Percentiles rank a stretch among this genome's conserved stretches.
These are phyloP conservation scores for Calcarisporium arbuscula DNA, from an alignment of 2,329 filamentous ascomycete species.

Conservation along the genomic window DNA sequence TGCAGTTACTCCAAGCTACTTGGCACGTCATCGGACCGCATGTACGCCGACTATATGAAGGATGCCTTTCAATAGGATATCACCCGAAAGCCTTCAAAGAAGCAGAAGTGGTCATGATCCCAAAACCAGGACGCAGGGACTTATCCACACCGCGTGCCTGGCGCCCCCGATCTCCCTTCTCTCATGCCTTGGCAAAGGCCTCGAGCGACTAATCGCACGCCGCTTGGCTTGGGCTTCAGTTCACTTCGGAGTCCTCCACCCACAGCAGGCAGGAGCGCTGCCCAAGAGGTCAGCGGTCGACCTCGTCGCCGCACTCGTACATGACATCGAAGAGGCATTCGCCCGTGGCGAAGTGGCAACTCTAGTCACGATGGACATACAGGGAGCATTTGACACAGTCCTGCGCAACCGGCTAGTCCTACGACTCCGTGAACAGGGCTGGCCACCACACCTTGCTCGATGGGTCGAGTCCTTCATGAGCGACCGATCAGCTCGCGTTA, in stretches of 20 bases:
- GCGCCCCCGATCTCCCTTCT: constrained; percentile 19
- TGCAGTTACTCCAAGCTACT: not conserved
- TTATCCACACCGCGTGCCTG: constrained; percentile 12
- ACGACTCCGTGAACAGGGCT: constrained; percentile 11
- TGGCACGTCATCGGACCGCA: constrained; percentile 3
- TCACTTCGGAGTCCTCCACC: no score
- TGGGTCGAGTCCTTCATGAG: constrained; percentile 12
- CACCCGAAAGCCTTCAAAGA: constrained; percentile 14
- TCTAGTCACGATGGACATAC: constrained; percentile 11
- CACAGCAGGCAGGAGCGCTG: constrained; percentile 16
- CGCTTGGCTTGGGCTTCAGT: no score
- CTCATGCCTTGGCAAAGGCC: constrained; percentile 19
- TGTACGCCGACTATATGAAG: constrained; percentile 11
- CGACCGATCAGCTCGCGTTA: not conserved
- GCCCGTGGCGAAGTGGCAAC: constrained; percentile 7
- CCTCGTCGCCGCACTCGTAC: constrained; percentile 12
- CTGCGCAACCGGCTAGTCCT: constrained; percentile 13
- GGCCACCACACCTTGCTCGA: constrained; percentile 7
- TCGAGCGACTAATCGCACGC: constrained; percentile 18
- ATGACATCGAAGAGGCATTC: constrained; percentile 14
- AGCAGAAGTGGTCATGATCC: constrained; percentile 18
- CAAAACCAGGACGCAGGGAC: constrained; percentile 16
- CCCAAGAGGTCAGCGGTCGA: constrained; percentile 14
- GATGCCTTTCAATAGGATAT: constrained; percentile 12
- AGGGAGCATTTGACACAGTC: constrained; percentile 13